phyloP scores from a whole-genome alignment of 805 yeast genomes.

The Yamadazyma paraphyllophila region DNA sequence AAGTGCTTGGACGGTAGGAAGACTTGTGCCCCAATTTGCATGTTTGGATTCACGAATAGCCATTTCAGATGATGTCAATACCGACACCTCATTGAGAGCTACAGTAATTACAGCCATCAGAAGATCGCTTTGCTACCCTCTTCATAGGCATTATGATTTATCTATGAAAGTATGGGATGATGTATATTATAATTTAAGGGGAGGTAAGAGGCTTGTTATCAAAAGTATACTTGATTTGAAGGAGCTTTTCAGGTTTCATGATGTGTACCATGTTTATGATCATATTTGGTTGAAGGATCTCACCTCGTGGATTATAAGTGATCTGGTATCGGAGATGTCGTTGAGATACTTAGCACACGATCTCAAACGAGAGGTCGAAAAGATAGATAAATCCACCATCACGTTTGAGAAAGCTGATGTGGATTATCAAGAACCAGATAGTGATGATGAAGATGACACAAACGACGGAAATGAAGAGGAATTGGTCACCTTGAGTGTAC shows the following conservation, averaged over 20 bases:
- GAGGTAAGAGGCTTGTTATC: slow-evolving; percentile 68
- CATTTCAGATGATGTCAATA: slow-evolving; percentile 15
- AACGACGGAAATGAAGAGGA: slow-evolving; percentile 23
- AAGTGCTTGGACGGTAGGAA: slow-evolving; percentile 94
- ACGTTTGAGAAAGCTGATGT: slow-evolving; percentile 50
- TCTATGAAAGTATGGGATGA: slow-evolving; percentile 70
- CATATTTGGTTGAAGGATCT: slow-evolving; percentile 75
- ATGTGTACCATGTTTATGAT: slow-evolving; percentile 80
- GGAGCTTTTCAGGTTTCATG: slow-evolving; percentile 79
- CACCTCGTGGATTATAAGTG: slow-evolving; percentile 67
- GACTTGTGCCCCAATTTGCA: slow-evolving; percentile 73
- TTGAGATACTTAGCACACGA: slow-evolving; percentile 68
- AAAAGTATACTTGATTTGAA: slow-evolving; percentile 58
- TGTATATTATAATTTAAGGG: slow-evolving; percentile 58
- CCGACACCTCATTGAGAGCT: slow-evolving; percentile 45
- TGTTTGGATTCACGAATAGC: slow-evolving; percentile 63
- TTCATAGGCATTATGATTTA: slow-evolving; percentile 69
- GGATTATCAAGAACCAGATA: slow-evolving; percentile 8
- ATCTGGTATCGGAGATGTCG: slow-evolving; percentile 53
- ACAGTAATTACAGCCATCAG: slow-evolving; percentile 61
- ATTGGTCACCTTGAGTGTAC: slow-evolving; percentile 45
- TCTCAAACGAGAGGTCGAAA: slow-evolving; percentile 42
- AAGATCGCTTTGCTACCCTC: slow-evolving; percentile 76
- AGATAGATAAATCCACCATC: slow-evolving; percentile 44
- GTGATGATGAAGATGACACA: slow-evolving; percentile 15